Evolutionary conservation across 176 grass and related monocot species (phyloP).

Genomic region (Raddia distichophylla): DNA sequence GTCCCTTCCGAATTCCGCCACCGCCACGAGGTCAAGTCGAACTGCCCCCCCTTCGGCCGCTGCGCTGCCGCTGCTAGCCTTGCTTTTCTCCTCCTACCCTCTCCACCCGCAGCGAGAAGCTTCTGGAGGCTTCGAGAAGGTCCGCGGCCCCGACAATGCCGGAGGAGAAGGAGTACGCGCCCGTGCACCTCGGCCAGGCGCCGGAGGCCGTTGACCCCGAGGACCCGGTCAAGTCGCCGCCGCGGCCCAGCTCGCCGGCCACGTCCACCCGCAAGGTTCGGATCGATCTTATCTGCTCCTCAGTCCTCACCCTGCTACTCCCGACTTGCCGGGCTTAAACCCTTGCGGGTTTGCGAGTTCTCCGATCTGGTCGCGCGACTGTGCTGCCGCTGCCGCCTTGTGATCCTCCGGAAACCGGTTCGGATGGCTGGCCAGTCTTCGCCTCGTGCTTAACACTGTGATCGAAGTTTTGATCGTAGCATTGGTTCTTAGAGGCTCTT

Average conservation of each 20-base stretch:
- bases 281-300: constrained; percentile 1
- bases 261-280: constrained; percentile 87
- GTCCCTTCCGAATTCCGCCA: constrained; percentile 21
- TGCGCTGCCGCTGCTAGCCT: not conserved
- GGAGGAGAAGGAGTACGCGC: constrained; percentile 87
- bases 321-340: not conserved
- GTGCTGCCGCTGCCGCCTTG: not conserved
- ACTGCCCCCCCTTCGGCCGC: constrained; percentile 15
- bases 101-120: not conserved
- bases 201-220: constrained; percentile 67
- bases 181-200: constrained; percentile 75
- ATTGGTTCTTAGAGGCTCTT: not conserved
- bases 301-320: not conserved
- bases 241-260: constrained; percentile 66
- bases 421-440: not conserved
- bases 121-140: constrained; percentile 18
- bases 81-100: not conserved
- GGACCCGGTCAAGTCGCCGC: constrained; percentile 82
- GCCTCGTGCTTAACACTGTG: not conserved
- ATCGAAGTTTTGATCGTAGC: not conserved
- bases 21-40: not conserved
- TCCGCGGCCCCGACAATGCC: constrained; percentile 45
- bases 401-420: not conserved
- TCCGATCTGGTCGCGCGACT: constrained; percentile 42
- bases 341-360: not conserved